phyloP scores from a whole-genome alignment of 1,284 basidiomycete species.

The Kalmanozyma brasiliensis region DNA sequence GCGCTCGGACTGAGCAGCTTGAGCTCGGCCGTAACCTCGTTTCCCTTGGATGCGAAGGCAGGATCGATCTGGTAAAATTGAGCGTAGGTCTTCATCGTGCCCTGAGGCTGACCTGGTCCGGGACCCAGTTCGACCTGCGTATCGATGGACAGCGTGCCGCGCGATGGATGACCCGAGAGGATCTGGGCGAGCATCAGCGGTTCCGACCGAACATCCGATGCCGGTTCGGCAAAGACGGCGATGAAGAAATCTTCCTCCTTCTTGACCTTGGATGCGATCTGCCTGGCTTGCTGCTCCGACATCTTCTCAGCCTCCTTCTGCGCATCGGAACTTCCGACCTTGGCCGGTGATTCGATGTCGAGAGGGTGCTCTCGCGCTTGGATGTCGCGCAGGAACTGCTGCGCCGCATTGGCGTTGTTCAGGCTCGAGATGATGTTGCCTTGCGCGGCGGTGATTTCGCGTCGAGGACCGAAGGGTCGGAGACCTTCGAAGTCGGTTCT shows the following conservation, averaged over 20 bases:
- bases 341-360: conserved; percentile 12
- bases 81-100: conserved; percentile 44
- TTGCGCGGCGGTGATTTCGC: conserved; percentile 77
- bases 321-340: conserved; percentile 20
- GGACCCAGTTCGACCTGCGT: conserved; percentile 73
- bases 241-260: conserved; percentile 80
- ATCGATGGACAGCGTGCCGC: conserved; percentile 79
- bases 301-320: conserved; percentile 32
- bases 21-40: conserved; percentile 22
- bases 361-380: conserved; percentile 57
- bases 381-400: conserved; percentile 76
- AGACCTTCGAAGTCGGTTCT: conserved; percentile 73
- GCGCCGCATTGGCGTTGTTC: conserved; percentile 77
- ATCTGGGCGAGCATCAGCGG: conserved; percentile 69
- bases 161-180: conserved; percentile 80
- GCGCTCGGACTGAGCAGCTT: conserved; percentile 35
- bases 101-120: conserved; percentile 73
- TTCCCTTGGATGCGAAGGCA: conserved; percentile 7
- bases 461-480: conserved; percentile 72
- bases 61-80: conserved; percentile 46
- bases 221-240: conserved; percentile 62
- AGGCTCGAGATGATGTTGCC: conserved; percentile 81
- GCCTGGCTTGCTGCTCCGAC: conserved; percentile 35
- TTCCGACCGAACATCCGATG: conserved; percentile 3
- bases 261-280: conserved; percentile 63